Evolutionary conservation across 208 protist species (phyloP), one percentile per base, ranked within the genome.

Genomic region (Ichthyophonus hoferi): DNA sequence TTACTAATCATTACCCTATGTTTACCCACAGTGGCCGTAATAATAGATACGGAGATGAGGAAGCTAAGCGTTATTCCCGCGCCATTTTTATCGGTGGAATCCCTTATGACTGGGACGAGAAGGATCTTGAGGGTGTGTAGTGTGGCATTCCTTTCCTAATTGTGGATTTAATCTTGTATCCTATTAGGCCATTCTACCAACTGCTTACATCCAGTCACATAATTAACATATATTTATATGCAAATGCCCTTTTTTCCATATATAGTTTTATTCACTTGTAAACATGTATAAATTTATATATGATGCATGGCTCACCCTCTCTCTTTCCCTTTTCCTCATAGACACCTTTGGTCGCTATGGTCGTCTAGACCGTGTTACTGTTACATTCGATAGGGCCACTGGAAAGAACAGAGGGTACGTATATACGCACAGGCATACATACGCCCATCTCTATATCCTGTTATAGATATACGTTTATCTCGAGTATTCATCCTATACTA

Each of bases 51-150:
- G 81, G 42, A 35, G 81, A 40, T 7, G 81, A 85, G 0, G 81
- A 85, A 42, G 81, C 81, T 12, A n/a, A 41, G 33, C 33, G 81
- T 14, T 12, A 37, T 17, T 41, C 81, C 24, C 12, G 24, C 31
- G 38, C 81, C 14, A n/a, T 85, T 7, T 85, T 41, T 42, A 37
- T 85, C 3, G 81, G 81, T 35, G 81, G 81, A 14, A 85, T 85
- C 40, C 81, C 81, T 24, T 85, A 85, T 35, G 17, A 38, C 24
- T 85, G 81, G 81, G 14, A 38, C 81, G 81, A 85, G 81, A 14
- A 37, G 14, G 81, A 85, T 39, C n/a, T 85, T 24, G 81, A 85
- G 41, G 81, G 81, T 85, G n/a, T 37, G 78, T n/a, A n/a, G n/a
- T n/a, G n/a, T n/a, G n/a, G n/a, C n/a, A n/a, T n/a, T n/a, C n/a